Base-by-base conservation (phyloP, 805 yeast species). In the Wickerhamomyces ciferrii region DNA sequence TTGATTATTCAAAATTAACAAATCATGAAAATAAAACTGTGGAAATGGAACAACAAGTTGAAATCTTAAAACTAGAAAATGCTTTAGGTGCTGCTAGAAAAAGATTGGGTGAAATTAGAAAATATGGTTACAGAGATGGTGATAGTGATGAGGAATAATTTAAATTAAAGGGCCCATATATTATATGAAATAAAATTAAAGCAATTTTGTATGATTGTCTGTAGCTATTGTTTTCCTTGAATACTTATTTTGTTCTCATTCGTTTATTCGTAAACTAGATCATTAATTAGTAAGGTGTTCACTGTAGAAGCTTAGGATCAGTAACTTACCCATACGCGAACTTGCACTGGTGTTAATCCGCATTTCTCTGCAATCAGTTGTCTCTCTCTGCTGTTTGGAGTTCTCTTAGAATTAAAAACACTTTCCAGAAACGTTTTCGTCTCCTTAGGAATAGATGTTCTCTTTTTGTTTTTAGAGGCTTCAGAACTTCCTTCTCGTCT, bases 11-110 rank as follows among this genome's bases (percentile, higher is more conserved):
- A 20, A 77, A 75, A 56, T 65, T 87, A 47, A 73, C 87, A 9
- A 76, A 86, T 27, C 87, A 86, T 61, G 96, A 88, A 63, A 88
- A 87, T 56, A 86, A 84, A 65, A 85, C 95, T 0, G 77, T 79
- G 20, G 94, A 90, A 56, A 87, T 89, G 96, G 96, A 88, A 60
- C 96, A 88, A 64, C 97, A 89, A 63, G 96, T 89, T 7, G 91
- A 87, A 60, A 89, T 90, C 43, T 71, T 89, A 65, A 87, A 86
- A 63, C 71, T 89, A 46, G 96, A 89, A 58, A 86, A 86, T 55
- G 77, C 84, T 41, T 71, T 90, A 54, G 68, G 68, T 41, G 64
- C 77, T 19, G 94, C 96, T 1, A 74, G 96, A 62, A 87, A 86
- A 67, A 78, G 86, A 56, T 70, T 89, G 50, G 94, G 95, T 25